Evolutionary conservation across 2,329 filamentous ascomycete genomes (phyloP).

Genomic region (Aureobasidium mangrovei): DNA sequence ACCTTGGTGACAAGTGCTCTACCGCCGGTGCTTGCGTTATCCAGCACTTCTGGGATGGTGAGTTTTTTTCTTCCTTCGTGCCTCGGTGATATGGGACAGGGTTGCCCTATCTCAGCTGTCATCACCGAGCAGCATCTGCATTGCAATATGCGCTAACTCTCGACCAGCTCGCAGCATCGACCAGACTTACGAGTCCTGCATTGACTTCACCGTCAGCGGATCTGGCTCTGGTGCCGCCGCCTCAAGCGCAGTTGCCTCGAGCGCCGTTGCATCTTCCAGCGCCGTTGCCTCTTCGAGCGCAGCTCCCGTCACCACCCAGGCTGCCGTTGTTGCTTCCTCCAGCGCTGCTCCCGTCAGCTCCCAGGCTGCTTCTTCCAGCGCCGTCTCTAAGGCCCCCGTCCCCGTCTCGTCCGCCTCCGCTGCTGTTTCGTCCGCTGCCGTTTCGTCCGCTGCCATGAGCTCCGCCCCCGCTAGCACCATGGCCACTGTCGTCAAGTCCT

Average conservation of each 20-base stretch:
- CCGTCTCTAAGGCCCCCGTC: conserved; percentile 2
- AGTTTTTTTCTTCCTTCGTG: no score
- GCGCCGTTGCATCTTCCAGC: background rate
- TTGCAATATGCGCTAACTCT: no score
- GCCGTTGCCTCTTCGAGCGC: conserved; percentile 4
- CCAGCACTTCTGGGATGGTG: conserved; percentile 53
- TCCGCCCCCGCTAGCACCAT: background rate
- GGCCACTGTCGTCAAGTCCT: conserved; percentile 1
- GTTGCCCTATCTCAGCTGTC: no score
- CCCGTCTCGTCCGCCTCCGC: background rate
- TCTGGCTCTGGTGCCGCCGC: conserved; percentile 14
- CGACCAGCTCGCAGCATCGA: conserved; percentile 37
- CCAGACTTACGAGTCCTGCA: conserved; percentile 56
- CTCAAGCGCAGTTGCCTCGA: background rate
- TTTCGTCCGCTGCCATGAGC: background rate
- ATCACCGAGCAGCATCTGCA: no score
- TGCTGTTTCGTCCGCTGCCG: background rate
- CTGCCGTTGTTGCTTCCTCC: conserved; percentile 5
- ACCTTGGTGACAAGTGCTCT: conserved; percentile 39
- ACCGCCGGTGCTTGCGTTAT: conserved; percentile 46
- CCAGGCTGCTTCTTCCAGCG: background rate
- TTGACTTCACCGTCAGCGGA: conserved; percentile 46
- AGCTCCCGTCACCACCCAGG: background rate
- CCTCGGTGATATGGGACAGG: no score
- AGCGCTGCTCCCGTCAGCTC: background rate